phyloP scores from a whole-genome alignment of 2,329 filamentous ascomycete genomes.

The Rhinocladiella similis region DNA sequence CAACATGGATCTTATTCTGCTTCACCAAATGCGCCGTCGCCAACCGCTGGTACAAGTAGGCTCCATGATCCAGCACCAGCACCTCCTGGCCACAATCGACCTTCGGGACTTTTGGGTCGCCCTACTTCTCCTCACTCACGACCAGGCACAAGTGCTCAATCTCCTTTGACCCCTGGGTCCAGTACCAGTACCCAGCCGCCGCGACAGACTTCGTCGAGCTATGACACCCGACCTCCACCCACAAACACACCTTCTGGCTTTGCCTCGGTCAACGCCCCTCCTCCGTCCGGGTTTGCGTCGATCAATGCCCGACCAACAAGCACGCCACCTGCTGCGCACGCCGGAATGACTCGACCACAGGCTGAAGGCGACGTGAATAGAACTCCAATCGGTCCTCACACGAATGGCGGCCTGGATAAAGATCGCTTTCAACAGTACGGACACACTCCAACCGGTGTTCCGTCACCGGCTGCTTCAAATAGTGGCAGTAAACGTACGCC shows the following conservation, averaged over 20 bases:
- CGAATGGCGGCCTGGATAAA: constrained; percentile 12
- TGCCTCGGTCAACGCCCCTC: constrained; percentile 27
- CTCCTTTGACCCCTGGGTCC: constrained; percentile 10
- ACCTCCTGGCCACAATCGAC: not conserved
- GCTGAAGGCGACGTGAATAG: constrained; percentile 10
- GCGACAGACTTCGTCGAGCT: constrained; percentile 22
- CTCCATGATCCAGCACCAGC: constrained; percentile 1
- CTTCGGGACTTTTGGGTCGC: constrained; percentile 5
- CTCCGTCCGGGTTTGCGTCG: constrained; percentile 25
- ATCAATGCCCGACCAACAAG: constrained; percentile 24
- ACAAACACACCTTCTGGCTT: constrained; percentile 24
- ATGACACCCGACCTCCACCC: constrained; percentile 29
- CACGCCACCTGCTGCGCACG: constrained; percentile 17
- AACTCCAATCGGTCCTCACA: constrained; percentile 11
- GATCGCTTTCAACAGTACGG: constrained; percentile 21
- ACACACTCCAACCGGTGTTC: constrained; percentile 3
- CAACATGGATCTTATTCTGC: constrained; percentile 21
- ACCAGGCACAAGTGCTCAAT: constrained; percentile 10
- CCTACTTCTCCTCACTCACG: constrained; percentile 19
- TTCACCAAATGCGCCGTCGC: constrained; percentile 8
- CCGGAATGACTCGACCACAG: constrained; percentile 3
- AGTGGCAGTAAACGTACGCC: constrained; percentile 25
- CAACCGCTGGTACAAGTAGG: constrained; percentile 13
- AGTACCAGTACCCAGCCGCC: constrained; percentile 14
- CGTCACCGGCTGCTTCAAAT: not conserved